Base-by-base conservation (phyloP, 441 rosid genomes). In the Pelargonium citronellum region DNA sequence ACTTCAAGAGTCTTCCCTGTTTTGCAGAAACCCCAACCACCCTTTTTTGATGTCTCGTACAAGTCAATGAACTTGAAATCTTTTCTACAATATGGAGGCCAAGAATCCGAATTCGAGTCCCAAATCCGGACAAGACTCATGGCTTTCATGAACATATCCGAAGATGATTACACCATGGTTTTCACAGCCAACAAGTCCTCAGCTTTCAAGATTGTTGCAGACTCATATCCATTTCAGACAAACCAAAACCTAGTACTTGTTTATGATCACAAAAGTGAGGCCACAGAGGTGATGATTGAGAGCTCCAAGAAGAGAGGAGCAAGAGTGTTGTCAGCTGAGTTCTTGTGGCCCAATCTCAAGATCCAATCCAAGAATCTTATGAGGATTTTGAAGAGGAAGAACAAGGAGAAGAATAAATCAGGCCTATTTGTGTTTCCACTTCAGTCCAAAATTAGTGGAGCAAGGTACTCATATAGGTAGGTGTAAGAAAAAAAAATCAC, bases 351-450 rank as follows among this genome's bases (percentile, higher is more conserved):
- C 19, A 78, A 87, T 72, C 82, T 91, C 74, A 84, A 83, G 80
- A 84, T 93, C 68, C 79, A 86, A 63, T 81, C 97, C 1, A 75
- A 83, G 46, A 93, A 24, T 24, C 27, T 84, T 61, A 68, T 91
- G 80, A 87, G 74, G 69, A 79, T 87, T 64, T 79, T 87, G 86
- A 60, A 24, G 27, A 24, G 27, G 27, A 24, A 24, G 27, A 24
- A 24, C 71, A 24, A 24, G 27, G 58, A 51, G 19, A 51, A 51
- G 3, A 75, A 81, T 24, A 24, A 24, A 24, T 24, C 27, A 71
- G 98, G 98, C 22, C 80, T 93, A 51, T 93, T 91, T 66, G 98
- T 89, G 30, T 91, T 91, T 60, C 98, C 98, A 0, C 83, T 87
- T 73, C 96, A 93, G 83, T 93, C 98, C 37, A 83, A 93, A 79